Base-by-base conservation (phyloP, 768 basidiomycete species). In the Rhodotorula graminis region DNA sequence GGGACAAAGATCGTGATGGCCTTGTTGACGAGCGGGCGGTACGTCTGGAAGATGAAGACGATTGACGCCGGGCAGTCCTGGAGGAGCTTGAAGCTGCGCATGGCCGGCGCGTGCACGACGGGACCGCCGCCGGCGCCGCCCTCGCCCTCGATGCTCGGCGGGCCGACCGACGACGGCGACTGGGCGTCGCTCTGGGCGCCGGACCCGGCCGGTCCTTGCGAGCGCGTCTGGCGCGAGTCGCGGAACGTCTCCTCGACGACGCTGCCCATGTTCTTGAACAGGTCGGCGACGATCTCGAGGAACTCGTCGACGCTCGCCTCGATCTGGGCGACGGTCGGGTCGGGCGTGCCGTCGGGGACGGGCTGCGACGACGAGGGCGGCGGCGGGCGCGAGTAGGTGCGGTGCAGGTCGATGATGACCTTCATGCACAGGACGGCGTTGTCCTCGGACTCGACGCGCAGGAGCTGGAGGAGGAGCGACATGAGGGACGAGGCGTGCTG, bases 381-480 rank as follows among this genome's bases (percentile, higher is more conserved):
- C 0, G 71, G 62, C 61, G 90, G 82, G 18, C 85, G 81, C 77
- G 90, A 87, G 80, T 90, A 91, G 63, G 85, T 87, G 61, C 95
- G 87, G 78, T 91, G 86, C 31, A 93, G 84, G 82, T 99, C 95
- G 70, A 92, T 89, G 78, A 96, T 85, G 67, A 88, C 90, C 82
- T 97, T 98, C 85, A 93, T 92, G 67, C 89, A 90, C 4, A 88
- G 85, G 46, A 89, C 85, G 5, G 91, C 96, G 78, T 93, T 94
- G 80, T 99, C 96, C 82, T 99, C 96, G 80, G 96, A 97, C 83
- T 99, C 96, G 75, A 86, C 83, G 37, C 90, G 88, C 44, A 98
- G 84, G 64, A 93, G 84, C 73, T 91, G 85, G 50, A 97, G 84
- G 87, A 96, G 88, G 64, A 92, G 88, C 66, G 84, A 84, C 80